Evolutionary conservation across 2,329 filamentous ascomycete species (phyloP).

Genomic region (Trichothecium sympodiale): DNA sequence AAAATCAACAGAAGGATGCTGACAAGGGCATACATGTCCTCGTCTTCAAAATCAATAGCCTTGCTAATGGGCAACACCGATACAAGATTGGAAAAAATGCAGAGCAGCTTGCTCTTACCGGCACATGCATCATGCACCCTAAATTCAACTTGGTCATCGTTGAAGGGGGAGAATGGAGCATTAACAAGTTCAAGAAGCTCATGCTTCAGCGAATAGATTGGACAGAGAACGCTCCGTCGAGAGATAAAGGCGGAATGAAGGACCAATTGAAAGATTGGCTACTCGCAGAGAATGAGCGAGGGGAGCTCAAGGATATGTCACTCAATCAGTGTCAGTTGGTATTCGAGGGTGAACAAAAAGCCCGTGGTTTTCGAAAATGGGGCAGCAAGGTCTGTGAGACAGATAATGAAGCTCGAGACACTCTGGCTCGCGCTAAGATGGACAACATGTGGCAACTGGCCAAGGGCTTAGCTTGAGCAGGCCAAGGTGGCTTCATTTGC

Average conservation of each 20-base stretch:
- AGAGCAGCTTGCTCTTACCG: constrained; percentile 76
- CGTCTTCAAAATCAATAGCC: constrained; percentile 79
- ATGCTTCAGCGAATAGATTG: constrained; percentile 92
- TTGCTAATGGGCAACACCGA: constrained; percentile 87
- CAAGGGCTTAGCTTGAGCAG: constrained; percentile 39
- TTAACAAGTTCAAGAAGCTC: constrained; percentile 79
- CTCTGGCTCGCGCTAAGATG: constrained; percentile 71
- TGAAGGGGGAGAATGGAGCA: constrained; percentile 77
- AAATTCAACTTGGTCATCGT: constrained; percentile 82
- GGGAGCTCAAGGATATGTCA: constrained; percentile 69
- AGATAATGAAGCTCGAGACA: constrained; percentile 77
- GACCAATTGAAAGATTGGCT: constrained; percentile 61
- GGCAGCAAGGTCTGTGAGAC: constrained; percentile 84
- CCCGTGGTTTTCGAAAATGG: constrained; percentile 76
- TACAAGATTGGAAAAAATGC: constrained; percentile 92
- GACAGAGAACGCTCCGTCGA: constrained; percentile 74
- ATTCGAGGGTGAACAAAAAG: constrained; percentile 84
- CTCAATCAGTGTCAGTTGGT: constrained; percentile 73
- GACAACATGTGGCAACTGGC: constrained; percentile 92
- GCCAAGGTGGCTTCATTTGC: too few relatives aligned
- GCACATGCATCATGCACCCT: constrained; percentile 85
- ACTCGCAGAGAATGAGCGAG: constrained; percentile 65
- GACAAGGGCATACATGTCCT: constrained; percentile 74
- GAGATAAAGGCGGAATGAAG: constrained; percentile 47
- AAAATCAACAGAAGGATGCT: constrained; percentile 80